Evolutionary conservation across 345 rosid species (phyloP), one percentile per base, ranked within the genome.

Genomic region (Hibiscus syriacus): DNA sequence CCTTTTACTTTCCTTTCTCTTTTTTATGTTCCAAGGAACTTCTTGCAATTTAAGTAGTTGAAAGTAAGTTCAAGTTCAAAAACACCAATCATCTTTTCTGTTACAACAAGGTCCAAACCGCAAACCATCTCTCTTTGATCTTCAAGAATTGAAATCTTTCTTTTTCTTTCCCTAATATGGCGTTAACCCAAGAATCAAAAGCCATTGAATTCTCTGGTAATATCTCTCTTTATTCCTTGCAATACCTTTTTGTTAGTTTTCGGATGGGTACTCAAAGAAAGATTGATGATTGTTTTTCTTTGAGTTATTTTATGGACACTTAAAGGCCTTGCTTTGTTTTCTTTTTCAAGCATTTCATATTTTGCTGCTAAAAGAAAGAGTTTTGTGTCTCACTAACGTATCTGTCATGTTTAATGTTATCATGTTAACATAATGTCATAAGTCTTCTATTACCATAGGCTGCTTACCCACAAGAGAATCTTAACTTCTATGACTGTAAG

Each of bases 381-480:
- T 46, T 46, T 16, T 46, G 7, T 36, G 39, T 36, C 49, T 60
- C 30, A 12, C 30, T 19, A 19, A 20, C 16, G 3, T 38, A 22
- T 45, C 49, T 45, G n/a, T 0, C 39, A 36, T 36, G 39, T 8
- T 11, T 36, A 11, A 36, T n/a, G n/a, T 36, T 32, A 8, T 32
- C 46, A 41, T 41, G 17, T n/a, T 53, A 55, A 13, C 32, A 57
- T 57, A 13, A 29, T 56, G n/a, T n/a, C n/a, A n/a, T n/a, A n/a
- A n/a, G n/a, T n/a, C n/a, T n/a, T n/a, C n/a, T n/a, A n/a, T n/a
- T n/a, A n/a, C n/a, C n/a, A n/a, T n/a, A n/a, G n/a, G n/a, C n/a
- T n/a, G n/a, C n/a, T n/a, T n/a, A 4, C 72, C 73, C 36, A 81
- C 50, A 86, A 83, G 71, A 83, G 74, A 73, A 79, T 74, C 55